Base-by-base conservation (phyloP, 257 asterid genomes). In the Salvia miltiorrhiza region DNA sequence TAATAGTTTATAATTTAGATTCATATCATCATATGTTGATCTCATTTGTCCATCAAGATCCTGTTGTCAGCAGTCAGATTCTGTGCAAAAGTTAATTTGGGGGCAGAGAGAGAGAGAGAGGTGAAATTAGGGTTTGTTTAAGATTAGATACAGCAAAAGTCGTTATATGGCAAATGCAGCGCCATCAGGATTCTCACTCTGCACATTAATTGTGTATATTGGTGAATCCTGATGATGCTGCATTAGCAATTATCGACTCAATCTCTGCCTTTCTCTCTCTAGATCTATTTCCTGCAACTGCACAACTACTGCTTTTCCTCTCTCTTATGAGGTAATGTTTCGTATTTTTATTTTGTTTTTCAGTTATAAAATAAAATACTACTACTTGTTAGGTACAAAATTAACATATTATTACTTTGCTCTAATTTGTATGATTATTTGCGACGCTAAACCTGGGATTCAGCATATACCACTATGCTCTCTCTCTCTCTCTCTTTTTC, bases 201-300 rank as follows among this genome's bases (percentile, higher is more conserved):
- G 35, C 65, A 39, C 39, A 12, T 14, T 10, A 5, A 7, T 17
- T 0, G 0, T 33, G 14, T 52, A 12, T 9, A 4, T 21, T 30
- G 57, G 74, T 30, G 74, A 69, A 69, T 69, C 74, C 74, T 69
- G 74, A 69, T 69, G 74, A 69, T 69, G 74, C 59, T 69, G 74
- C 74, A 56, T 57, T 44, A 5, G 59, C 74, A 69, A 43, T 8
- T 2, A 69, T 21, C 67, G 24, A 69, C 73, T 66, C 61, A 14
- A 7, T 14, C 64, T 32, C 14, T 32, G 13, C 5, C 7, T 8
- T 4, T 48, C 26, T n/a, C 26, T 64, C 57, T 44, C 49, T 17
- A 60, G 66, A 44, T 64, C 26, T 26, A 28, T 16, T 3, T 4
- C 28, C n/a, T n/a, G n/a, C n/a, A n/a, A n/a, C n/a, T n/a, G n/a